Conservation (phyloP, 345 rosid genomes). For the Schrenkiella parvula region DNA sequence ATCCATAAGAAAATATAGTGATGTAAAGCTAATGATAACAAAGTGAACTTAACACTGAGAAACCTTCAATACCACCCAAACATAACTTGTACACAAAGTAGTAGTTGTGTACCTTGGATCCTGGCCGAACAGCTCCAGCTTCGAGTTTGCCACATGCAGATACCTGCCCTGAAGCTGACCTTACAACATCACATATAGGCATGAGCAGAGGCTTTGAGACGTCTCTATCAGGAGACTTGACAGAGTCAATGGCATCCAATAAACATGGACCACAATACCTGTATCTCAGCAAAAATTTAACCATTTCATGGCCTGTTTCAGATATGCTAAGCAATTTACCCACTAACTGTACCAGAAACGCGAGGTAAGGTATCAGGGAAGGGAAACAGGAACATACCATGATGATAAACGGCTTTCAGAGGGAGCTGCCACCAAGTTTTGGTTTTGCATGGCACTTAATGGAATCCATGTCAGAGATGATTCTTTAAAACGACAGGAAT, state of each 20-base stretch:
- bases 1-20: neutral
- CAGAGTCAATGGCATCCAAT: slow-evolving; percentile 82
- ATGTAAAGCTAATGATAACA: neutral
- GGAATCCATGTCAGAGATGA: slow-evolving; percentile 73
- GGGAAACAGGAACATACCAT: slow-evolving; percentile 47
- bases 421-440: slow-evolving; percentile 75
- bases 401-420: slow-evolving; percentile 60
- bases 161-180: slow-evolving; percentile 64
- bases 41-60: neutral
- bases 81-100: neutral
- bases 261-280: slow-evolving; percentile 83
- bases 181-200: slow-evolving; percentile 85
- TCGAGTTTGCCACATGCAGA: slow-evolving; percentile 89
- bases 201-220: slow-evolving; percentile 72
- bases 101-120: slow-evolving; percentile 58
- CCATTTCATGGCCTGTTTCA: neutral
- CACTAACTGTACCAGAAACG: neutral
- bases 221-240: slow-evolving; percentile 72
- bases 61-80: neutral
- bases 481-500: slow-evolving; percentile 66
- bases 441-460: slow-evolving; percentile 81
- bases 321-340: neutral
- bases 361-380: neutral
- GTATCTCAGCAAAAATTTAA: slow-evolving; percentile 28
- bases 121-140: slow-evolving; percentile 87